These are phyloP conservation scores for Ustilago bromivora DNA, from an alignment of 1,284 basidiomycete species.

Conservation along the genomic window DNA sequence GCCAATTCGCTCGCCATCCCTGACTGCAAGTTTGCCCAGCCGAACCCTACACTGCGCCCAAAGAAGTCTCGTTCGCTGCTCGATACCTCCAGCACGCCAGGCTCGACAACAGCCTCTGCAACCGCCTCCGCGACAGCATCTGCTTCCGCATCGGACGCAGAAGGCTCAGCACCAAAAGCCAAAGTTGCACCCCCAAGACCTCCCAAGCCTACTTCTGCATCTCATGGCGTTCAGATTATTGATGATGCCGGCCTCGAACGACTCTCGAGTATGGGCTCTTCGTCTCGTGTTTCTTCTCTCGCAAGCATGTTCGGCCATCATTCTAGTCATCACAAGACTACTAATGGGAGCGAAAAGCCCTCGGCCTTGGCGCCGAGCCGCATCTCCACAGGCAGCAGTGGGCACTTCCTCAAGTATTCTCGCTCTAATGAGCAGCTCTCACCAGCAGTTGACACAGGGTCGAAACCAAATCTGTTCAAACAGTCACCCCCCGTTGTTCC, in stretches of 20 bases:
- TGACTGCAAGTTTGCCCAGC: constrained; percentile 33
- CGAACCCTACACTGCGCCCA: constrained; percentile 15
- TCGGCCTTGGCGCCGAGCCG: constrained; percentile 17
- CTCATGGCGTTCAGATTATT: constrained; percentile 38
- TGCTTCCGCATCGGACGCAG: constrained; percentile 38
- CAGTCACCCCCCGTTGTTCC: constrained; percentile 30
- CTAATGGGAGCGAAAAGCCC: background rate
- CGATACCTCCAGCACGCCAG: constrained; percentile 14
- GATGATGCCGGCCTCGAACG: constrained; percentile 47
- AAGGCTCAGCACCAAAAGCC: constrained; percentile 21
- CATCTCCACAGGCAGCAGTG: constrained; percentile 14
- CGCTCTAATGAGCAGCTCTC: constrained; percentile 50
- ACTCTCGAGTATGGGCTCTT: constrained; percentile 19
- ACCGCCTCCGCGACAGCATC: constrained; percentile 24
- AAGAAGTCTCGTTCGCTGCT: constrained; percentile 10
- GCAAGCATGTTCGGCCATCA: constrained; percentile 34
- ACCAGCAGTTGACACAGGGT: constrained; percentile 11
- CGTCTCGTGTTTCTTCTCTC: constrained; percentile 36
- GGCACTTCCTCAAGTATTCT: constrained; percentile 46
- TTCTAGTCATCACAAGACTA: constrained; percentile 10
- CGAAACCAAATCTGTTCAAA: constrained; percentile 28
- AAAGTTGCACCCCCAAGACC: constrained; percentile 37
- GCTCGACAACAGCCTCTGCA: constrained; percentile 22
- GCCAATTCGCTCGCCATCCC: constrained; percentile 15
- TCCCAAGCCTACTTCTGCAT: constrained; percentile 30